phyloP scores from a whole-genome alignment of 108 stramenopile genomes.

The Pseudonitzschia delicatissima region DNA sequence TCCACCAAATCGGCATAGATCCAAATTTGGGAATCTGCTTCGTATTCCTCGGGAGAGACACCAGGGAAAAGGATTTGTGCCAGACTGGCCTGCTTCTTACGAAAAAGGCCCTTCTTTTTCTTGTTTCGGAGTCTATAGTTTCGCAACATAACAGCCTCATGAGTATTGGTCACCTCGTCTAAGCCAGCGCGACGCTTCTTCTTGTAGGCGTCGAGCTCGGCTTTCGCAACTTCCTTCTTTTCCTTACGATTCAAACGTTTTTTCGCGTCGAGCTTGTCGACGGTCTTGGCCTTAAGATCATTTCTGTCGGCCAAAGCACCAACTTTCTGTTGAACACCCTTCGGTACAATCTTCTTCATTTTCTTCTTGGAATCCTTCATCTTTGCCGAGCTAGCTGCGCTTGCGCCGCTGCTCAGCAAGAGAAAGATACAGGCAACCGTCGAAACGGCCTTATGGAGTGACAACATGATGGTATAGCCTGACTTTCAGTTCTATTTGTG shows the following conservation, averaged over 20 bases:
- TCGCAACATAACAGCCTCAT: constrained; percentile 36
- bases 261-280: constrained; percentile 35
- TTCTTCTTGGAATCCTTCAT: background rate
- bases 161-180: constrained; percentile 39
- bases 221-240: constrained; percentile 36
- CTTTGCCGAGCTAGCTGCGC: background rate
- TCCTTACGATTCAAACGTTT: constrained; percentile 42
- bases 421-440: constrained; percentile 9
- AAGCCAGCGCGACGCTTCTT: constrained; percentile 25
- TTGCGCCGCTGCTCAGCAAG: background rate
- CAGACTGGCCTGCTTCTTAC: constrained; percentile 46
- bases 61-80: constrained; percentile 68
- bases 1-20: constrained; percentile 70
- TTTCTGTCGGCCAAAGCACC: constrained; percentile 10
- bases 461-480: background rate
- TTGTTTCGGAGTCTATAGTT: constrained; percentile 59
- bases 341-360: background rate
- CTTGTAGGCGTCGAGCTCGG: constrained; percentile 33
- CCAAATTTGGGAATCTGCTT: constrained; percentile 38
- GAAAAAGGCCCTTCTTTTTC: constrained; percentile 55
- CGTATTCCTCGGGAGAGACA: constrained; percentile 69
- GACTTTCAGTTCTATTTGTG: no score
- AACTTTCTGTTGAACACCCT: background rate
- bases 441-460: background rate
- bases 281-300: constrained; percentile 29